Percentiles rank a stretch among this genome's conserved stretches.
phyloP scores from a whole-genome alignment of 768 basidiomycete species.

The Tephrocybe sp. region DNA sequence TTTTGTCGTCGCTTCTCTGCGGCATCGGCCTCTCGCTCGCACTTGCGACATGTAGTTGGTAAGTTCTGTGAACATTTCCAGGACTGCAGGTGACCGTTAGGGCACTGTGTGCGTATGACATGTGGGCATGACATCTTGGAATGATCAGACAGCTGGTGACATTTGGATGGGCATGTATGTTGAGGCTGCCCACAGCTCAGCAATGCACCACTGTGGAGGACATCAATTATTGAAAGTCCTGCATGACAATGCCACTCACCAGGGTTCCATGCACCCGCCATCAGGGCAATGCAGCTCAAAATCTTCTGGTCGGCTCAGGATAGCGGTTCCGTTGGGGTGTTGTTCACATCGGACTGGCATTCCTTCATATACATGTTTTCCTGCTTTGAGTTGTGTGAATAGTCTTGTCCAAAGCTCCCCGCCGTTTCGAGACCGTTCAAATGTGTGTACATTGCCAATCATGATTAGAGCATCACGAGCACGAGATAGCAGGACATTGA shows the following conservation, averaged over 20 bases:
- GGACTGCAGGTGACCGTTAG: constrained; percentile 38
- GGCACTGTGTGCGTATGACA: constrained; percentile 38
- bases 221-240: neutral
- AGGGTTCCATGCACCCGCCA: constrained; percentile 61
- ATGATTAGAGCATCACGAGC: constrained; percentile 66
- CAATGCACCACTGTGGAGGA: neutral
- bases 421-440: constrained; percentile 50
- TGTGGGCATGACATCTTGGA: constrained; percentile 51
- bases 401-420: constrained; percentile 51
- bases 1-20: constrained; percentile 40
- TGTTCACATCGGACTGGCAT: constrained; percentile 59
- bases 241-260: constrained; percentile 36
- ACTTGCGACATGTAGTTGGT: constrained; percentile 41
- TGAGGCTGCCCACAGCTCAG: constrained; percentile 51
- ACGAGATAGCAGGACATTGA: constrained; percentile 72
- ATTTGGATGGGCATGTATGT: constrained; percentile 62
- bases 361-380: constrained; percentile 54
- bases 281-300: constrained; percentile 57
- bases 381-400: constrained; percentile 41
- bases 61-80: constrained; percentile 44
- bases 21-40: constrained; percentile 43
- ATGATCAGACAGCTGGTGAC: constrained; percentile 57
- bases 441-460: constrained; percentile 65
- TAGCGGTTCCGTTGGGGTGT: constrained; percentile 41
- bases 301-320: constrained; percentile 41